phyloP scores from a whole-genome alignment of 2,329 filamentous ascomycete species.

The Botrytis sinoallii region DNA sequence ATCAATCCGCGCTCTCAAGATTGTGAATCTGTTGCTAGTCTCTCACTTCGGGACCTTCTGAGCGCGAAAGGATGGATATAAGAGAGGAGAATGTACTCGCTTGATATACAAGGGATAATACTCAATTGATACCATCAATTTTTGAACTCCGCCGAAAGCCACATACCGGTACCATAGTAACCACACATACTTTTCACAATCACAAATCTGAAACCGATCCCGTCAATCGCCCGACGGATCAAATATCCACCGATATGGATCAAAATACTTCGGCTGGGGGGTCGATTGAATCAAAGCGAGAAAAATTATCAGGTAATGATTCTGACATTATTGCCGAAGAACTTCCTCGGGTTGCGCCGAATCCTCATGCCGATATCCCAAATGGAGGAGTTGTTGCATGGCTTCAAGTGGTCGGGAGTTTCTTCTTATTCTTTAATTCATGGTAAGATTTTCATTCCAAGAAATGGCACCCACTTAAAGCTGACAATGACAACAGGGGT shows the following conservation, averaged over 20 bases:
- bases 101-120: background rate
- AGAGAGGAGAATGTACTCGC: background rate
- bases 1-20: background rate
- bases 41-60: background rate
- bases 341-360: background rate
- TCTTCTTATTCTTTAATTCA: constrained; percentile 54
- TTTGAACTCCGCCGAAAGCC: background rate
- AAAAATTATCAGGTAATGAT: background rate
- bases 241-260: background rate
- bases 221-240: background rate
- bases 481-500: constrained; percentile 36
- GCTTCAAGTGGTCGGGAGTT: constrained; percentile 51
- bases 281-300: background rate
- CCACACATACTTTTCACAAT: background rate
- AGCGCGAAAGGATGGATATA: background rate
- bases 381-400: constrained; percentile 54
- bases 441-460: constrained; percentile 38
- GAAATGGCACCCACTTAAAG: background rate
- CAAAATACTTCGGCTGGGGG: background rate
- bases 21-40: background rate
- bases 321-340: constrained; percentile 9
- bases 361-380: constrained; percentile 22
- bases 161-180: background rate
- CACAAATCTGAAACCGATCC: background rate
- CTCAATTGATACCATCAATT: background rate